Evolutionary conservation across 2,329 filamentous ascomycete genomes (phyloP).

Genomic region (Hymenoscyphus scutula): DNA sequence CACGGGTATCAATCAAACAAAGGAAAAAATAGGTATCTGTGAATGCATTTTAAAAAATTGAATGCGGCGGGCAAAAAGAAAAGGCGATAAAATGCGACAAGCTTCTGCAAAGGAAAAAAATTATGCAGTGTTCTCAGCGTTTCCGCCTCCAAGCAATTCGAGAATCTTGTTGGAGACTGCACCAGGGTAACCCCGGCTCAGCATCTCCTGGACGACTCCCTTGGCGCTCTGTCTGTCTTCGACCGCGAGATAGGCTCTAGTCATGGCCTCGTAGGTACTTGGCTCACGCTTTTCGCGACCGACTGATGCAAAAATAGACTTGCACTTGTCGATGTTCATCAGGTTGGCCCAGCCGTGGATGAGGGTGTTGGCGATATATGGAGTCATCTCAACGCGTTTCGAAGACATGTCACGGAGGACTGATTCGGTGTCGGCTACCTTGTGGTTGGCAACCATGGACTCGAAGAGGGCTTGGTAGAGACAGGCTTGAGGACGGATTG

Average conservation of each 20-base stretch:
- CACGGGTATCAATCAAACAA: conserved; percentile 34
- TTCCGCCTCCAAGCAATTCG: conserved; percentile 71
- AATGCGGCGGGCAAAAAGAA: conserved; percentile 18
- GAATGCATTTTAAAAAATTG: conserved; percentile 9
- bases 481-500: conserved; percentile 73
- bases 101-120: conserved; percentile 8
- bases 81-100: conserved; percentile 16
- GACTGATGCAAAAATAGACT: conserved; percentile 76
- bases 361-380: conserved; percentile 97
- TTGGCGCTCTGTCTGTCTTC: conserved; percentile 77
- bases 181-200: conserved; percentile 82
- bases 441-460: conserved; percentile 92
- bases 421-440: conserved; percentile 71
- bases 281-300: conserved; percentile 80
- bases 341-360: conserved; percentile 95
- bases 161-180: conserved; percentile 93
- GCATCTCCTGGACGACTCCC: conserved; percentile 82
- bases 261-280: conserved; percentile 99
- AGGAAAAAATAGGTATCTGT: conserved; percentile 1
- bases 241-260: conserved; percentile 81
- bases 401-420: conserved; percentile 73
- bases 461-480: conserved; percentile 97
- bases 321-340: conserved; percentile 75
- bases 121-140: conserved; percentile 27
- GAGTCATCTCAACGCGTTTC: conserved; percentile 78